phyloP scores from a whole-genome alignment of 352 stramenopile species.

The Globisporangium orthogonon region DNA sequence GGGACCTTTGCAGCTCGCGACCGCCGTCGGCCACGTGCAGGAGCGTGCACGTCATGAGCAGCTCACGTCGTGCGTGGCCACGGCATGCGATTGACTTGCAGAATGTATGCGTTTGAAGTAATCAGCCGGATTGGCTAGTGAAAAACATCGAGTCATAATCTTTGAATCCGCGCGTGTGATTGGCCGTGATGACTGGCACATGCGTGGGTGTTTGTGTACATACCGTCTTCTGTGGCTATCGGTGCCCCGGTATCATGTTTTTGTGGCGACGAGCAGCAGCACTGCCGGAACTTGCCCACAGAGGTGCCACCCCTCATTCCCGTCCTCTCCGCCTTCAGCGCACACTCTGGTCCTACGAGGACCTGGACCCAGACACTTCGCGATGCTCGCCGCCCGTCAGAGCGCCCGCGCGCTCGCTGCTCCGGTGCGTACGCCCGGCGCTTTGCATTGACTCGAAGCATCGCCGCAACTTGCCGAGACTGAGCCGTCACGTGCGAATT shows the following conservation, averaged over 20 bases:
- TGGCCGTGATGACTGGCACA: neutral
- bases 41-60: no score
- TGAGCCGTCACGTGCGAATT: no score
- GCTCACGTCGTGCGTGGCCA: no score
- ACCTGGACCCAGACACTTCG: no score
- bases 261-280: neutral
- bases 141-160: neutral
- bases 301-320: neutral
- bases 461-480: neutral
- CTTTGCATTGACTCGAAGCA: neutral
- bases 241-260: neutral
- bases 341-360: no score
- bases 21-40: no score
- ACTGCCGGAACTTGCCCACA: neutral
- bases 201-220: neutral
- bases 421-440: constrained; percentile 1
- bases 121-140: neutral
- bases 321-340: no score
- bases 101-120: neutral
- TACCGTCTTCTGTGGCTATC: neutral
- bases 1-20: no score
- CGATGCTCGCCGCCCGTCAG: constrained; percentile 10
- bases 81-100: neutral
- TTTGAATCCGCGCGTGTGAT: neutral
- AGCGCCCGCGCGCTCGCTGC: constrained; percentile 3